Conservation (phyloP, 129 eudicot species). For the Artemisia tridentata region DNA sequence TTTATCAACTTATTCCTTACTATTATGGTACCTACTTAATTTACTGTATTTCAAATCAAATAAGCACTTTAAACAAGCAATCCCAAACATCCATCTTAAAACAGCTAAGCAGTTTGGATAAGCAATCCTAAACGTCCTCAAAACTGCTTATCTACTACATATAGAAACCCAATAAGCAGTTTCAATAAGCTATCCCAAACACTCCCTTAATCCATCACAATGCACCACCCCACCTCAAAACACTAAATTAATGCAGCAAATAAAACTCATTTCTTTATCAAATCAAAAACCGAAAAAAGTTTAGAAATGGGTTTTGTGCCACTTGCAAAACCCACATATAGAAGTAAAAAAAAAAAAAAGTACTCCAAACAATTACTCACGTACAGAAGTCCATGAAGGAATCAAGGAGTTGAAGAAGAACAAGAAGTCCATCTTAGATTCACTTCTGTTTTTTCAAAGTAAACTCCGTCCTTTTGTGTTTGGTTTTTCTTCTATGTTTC, state of each 20-base stretch:
- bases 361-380: constrained; percentile 20
- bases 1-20: no score
- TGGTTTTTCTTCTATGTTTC: constrained; percentile 19
- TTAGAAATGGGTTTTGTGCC: background rate
- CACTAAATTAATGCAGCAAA: background rate
- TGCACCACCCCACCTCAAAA: background rate
- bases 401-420: constrained; percentile 44
- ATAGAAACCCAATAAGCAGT: no score
- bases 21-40: no score
- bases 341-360: background rate
- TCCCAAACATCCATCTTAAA: no score
- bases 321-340: background rate
- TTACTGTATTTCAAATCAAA: no score
- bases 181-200: background rate
- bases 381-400: constrained; percentile 70
- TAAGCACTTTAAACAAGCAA: no score
- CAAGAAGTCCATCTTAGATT: constrained; percentile 55
- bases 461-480: constrained; percentile 26
- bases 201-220: background rate
- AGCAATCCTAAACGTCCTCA: no score
- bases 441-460: constrained; percentile 22
- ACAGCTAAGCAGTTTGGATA: no score
- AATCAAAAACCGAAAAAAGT: constrained; percentile 3
- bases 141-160: no score
- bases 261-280: background rate